Evolutionary conservation across 768 basidiomycete species (phyloP).

Genomic region (Rhodotorula babjevae): DNA sequence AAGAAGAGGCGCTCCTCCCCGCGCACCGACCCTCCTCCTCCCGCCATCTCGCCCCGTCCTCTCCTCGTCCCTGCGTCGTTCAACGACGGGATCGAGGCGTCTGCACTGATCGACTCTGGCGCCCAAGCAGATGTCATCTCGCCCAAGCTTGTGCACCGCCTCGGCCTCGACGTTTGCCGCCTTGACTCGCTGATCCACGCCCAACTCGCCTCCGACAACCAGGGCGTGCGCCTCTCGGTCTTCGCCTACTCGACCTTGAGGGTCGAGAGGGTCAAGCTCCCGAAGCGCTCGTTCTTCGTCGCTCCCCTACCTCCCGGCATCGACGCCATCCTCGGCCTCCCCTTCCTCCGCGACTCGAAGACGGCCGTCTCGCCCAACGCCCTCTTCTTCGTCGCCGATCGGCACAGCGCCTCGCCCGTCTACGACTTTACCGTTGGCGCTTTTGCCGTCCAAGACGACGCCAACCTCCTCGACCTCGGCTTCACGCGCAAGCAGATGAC

Average conservation of each 20-base stretch:
- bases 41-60: no score
- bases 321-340: no score
- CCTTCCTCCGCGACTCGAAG: neutral
- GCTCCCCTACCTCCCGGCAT: no score
- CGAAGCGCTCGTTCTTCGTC: constrained; percentile 4
- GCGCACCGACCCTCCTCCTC: no score
- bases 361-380: neutral
- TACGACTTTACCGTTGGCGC: neutral
- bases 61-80: no score
- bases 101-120: constrained; percentile 2
- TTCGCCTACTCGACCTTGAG: no score
- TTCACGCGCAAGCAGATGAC: neutral
- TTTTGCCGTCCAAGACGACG: neutral
- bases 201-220: neutral
- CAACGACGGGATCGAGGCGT: neutral
- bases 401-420: neutral
- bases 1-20: no score
- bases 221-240: neutral
- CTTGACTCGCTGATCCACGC: neutral
- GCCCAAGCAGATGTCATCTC: neutral
- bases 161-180: neutral
- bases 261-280: no score
- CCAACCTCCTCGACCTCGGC: neutral
- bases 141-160: neutral
- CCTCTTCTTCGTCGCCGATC: neutral